Evolutionary conservation across 768 basidiomycete species (phyloP).

Genomic region (Lactifluus hygrophoroides): DNA sequence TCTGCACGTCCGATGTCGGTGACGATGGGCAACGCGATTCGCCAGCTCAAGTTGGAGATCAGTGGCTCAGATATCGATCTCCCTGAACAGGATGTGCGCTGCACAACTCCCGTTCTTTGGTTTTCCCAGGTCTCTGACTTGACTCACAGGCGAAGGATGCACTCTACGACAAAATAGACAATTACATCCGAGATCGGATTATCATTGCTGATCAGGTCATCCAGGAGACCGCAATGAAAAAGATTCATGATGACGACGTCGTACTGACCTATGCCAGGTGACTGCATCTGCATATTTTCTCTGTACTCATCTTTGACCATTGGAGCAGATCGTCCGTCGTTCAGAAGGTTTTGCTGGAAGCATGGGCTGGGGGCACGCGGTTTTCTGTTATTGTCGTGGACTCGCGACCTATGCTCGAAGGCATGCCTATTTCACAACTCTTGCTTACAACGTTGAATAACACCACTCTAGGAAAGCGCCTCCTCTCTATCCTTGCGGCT

Average conservation of each 20-base stretch:
- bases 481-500: slow-evolving; percentile 61
- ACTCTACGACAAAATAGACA: slow-evolving; percentile 79
- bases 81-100: slow-evolving; percentile 85
- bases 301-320: slow-evolving; percentile 3
- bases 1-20: slow-evolving; percentile 85
- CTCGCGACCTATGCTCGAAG: slow-evolving; percentile 91
- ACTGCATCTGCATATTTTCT: background rate
- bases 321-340: slow-evolving; percentile 79
- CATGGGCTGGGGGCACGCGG: slow-evolving; percentile 60
- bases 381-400: slow-evolving; percentile 94
- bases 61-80: slow-evolving; percentile 87
- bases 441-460: background rate
- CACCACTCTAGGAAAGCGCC: slow-evolving; percentile 60
- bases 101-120: slow-evolving; percentile 1
- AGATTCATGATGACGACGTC: slow-evolving; percentile 91
- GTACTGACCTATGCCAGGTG: slow-evolving; percentile 91
- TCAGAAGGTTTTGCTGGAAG: slow-evolving; percentile 76
- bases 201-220: slow-evolving; percentile 92
- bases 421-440: slow-evolving; percentile 29
- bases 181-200: slow-evolving; percentile 91
- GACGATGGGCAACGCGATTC: slow-evolving; percentile 90
- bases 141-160: slow-evolving; percentile 70
- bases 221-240: slow-evolving; percentile 76
- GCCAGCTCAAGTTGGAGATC: slow-evolving; percentile 93
- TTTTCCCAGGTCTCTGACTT: background rate